Evolutionary conservation across 192 early-diverging fungal genomes (phyloP), one percentile per base, ranked within the genome.

Genomic region (Rhizoclosmatium sp.): DNA sequence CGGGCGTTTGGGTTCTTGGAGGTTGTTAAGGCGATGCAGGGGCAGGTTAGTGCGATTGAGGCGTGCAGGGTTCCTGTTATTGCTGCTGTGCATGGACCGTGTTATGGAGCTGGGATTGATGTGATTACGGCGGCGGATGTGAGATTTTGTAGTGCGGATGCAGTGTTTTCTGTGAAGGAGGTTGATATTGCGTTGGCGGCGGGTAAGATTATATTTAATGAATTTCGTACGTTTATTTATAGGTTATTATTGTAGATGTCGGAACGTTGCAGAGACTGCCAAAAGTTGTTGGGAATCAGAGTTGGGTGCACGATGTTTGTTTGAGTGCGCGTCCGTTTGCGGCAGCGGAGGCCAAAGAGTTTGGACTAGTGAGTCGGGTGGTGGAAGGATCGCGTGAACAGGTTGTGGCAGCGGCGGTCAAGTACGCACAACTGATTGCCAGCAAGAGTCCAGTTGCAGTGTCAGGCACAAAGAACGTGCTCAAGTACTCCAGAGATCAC

Each of bases 181-280:
- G 67, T 97, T 21, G 96, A 97, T 83, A 89, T 98, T 84, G 96
- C 95, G 7, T 77, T 99, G 80, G 95, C 95, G 39, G 97, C 97
- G 4, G 75, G 75, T 76, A 39, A 10, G 66, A 16, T 16, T 9
- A 10, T 68, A 9, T 56, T n/a, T 47, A 5, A 3, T 71, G 48
- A 7, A 3, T 67, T 54, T 54, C 16, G 51, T 7, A 12, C 16
- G 51, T 0, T 7, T 54, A 16, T 54, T 54, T 54, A 12, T 54
- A 54, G 51, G 51, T 12, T 16, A 54, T 7, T 54, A 62, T 40
- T 2, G 31, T 2, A 76, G 97, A 99, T 82, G 82, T 96, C 39
- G 95, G 95, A 48, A 97, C 95, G 41, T 88, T 99, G 68, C 98
- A 99, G 86, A 91, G 98, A 41, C 85, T 99, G 31, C 96, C 96